These are phyloP conservation scores for Corniculantispora saksenae DNA, from an alignment of 2,329 filamentous ascomycete species.

Conservation along the genomic window DNA sequence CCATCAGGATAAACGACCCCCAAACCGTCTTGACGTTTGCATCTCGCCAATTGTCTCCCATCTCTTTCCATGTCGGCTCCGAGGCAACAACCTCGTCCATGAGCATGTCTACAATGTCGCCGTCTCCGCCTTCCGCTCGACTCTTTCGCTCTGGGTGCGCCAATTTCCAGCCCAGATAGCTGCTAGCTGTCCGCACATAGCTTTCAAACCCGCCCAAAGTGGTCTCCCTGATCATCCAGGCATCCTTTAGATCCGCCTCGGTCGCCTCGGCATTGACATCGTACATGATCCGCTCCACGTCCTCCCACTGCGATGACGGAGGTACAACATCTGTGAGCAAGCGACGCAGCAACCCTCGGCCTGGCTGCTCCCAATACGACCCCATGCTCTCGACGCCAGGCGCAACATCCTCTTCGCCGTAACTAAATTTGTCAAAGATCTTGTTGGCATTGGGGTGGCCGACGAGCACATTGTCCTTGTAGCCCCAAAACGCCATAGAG, in stretches of 20 bases:
- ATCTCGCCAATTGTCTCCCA: constrained; percentile 53
- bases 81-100: constrained; percentile 57
- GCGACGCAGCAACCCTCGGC: constrained; percentile 54
- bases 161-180: constrained; percentile 59
- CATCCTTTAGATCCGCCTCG: constrained; percentile 34
- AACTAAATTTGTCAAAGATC: constrained; percentile 57
- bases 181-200: constrained; percentile 63
- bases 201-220: constrained; percentile 59
- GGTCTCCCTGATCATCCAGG: constrained; percentile 55
- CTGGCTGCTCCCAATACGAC: constrained; percentile 62
- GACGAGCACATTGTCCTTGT: constrained; percentile 63
- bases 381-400: constrained; percentile 53
- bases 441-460: constrained; percentile 52
- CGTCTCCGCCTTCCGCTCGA: constrained; percentile 54
- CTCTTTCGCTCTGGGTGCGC: constrained; percentile 52
- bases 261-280: constrained; percentile 50
- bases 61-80: constrained; percentile 53
- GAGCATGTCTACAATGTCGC: constrained; percentile 64
- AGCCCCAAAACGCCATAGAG: constrained; percentile 66
- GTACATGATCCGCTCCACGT: constrained; percentile 56
- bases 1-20: constrained; percentile 62
- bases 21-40: constrained; percentile 59
- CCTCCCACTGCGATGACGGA: constrained; percentile 52
- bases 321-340: constrained; percentile 53
- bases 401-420: constrained; percentile 48